Conservation (phyloP, 176 grass and related monocot species). For the Phyllostachys edulis region DNA sequence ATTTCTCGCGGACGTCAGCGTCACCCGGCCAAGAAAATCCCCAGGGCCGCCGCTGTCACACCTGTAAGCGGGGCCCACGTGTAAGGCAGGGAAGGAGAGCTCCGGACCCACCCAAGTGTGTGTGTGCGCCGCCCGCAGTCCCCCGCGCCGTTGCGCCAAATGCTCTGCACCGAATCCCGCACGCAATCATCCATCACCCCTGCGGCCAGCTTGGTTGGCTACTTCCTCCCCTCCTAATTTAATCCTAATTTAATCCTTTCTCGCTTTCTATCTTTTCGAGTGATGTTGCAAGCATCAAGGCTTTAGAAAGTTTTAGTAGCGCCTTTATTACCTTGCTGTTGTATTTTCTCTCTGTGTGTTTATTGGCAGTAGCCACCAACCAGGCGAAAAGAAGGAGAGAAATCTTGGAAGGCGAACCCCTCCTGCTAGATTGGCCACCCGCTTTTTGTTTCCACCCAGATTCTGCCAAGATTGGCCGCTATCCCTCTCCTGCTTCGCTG, state of each 20-base stretch:
- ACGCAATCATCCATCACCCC: background rate
- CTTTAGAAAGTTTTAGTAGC: background rate
- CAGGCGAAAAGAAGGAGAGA: background rate
- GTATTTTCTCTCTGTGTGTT: background rate
- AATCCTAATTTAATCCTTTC: no score
- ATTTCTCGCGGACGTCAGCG: background rate
- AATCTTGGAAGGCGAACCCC: background rate
- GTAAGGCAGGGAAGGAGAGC: background rate
- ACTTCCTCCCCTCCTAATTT: background rate
- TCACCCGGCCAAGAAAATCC: background rate
- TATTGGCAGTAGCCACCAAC: background rate
- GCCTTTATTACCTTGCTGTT: background rate
- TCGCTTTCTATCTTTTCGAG: background rate
- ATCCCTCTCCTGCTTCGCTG: background rate
- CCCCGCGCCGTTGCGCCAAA: background rate
- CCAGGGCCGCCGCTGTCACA: background rate
- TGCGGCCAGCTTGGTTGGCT: conserved; percentile 18
- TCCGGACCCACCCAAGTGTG: background rate
- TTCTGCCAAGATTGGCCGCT: background rate
- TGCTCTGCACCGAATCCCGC: conserved; percentile 36
- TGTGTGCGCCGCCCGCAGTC: conserved; percentile 10
- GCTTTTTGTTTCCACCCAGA: background rate
- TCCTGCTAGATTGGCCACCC: background rate
- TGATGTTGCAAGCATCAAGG: conserved; percentile 21
- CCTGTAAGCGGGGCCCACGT: background rate